These are phyloP conservation scores for Firmiana major DNA, from an alignment of 345 rosid genomes.

Conservation along the genomic window DNA sequence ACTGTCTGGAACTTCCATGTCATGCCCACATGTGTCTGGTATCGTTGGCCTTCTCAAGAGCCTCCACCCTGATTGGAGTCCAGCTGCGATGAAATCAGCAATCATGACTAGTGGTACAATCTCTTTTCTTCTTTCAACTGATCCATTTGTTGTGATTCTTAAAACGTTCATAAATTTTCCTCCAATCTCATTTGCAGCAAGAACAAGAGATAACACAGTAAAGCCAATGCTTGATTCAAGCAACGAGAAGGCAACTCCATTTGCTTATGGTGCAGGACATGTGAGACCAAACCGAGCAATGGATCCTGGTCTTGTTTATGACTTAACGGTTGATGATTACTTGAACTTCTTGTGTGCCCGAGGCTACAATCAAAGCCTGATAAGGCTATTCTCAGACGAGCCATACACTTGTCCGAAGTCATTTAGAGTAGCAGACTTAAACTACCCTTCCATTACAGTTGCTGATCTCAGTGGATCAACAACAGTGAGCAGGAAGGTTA, in stretches of 20 bases:
- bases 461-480: constrained; percentile 16
- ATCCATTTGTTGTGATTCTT: background rate
- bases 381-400: constrained; percentile 15
- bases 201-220: constrained; percentile 15
- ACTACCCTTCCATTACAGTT: constrained; percentile 56
- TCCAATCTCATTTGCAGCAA: constrained; percentile 23
- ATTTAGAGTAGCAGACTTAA: constrained; percentile 28
- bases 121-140: background rate
- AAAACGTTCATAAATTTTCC: background rate
- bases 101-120: constrained; percentile 41
- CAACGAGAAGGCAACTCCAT: constrained; percentile 36
- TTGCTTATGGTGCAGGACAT: constrained; percentile 50
- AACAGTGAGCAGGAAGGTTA: constrained; percentile 31
- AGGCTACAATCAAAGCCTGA: constrained; percentile 27
- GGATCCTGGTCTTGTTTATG: constrained; percentile 60
- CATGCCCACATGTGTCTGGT: constrained; percentile 53
- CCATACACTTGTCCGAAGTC: constrained; percentile 31
- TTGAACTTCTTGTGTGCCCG: constrained; percentile 40
- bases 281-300: constrained; percentile 37
- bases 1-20: constrained; percentile 52
- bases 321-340: constrained; percentile 29
- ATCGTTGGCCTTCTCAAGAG: constrained; percentile 50
- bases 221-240: constrained; percentile 25
- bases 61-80: constrained; percentile 43
- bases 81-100: constrained; percentile 45